These are phyloP conservation scores for Yamadazyma friedrichii DNA, from an alignment of 1,139 yeast species.

Conservation along the genomic window DNA sequence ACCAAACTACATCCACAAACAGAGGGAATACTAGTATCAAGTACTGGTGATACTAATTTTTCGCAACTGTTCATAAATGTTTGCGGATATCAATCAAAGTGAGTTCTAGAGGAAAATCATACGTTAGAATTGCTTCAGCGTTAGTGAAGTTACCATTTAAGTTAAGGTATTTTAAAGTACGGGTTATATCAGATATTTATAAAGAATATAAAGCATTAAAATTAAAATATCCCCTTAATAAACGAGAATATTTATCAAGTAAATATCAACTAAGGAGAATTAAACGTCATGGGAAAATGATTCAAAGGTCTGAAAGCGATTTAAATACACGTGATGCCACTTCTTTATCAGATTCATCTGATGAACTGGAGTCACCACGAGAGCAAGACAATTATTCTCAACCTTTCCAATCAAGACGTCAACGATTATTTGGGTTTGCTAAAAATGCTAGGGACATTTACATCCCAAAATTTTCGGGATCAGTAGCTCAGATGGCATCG, in stretches of 20 bases:
- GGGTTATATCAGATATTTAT: constrained; percentile 17
- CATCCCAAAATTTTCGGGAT: constrained; percentile 50
- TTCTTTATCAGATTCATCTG: background rate
- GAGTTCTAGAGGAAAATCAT: constrained; percentile 6
- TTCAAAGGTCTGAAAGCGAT: constrained; percentile 1
- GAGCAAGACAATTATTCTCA: too few species aligned
- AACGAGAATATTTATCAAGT: constrained; percentile 11
- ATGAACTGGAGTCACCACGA: constrained; percentile 1
- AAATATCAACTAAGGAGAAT: constrained; percentile 14
- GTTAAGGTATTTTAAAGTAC: constrained; percentile 11
- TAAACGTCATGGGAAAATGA: constrained; percentile 18
- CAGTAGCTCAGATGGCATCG: constrained; percentile 48
- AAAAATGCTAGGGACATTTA: constrained; percentile 58
- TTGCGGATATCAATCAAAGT: constrained; percentile 5
- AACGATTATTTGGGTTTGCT: constrained; percentile 46
- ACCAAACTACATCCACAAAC: too few species aligned
- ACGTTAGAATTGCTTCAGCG: constrained; percentile 5
- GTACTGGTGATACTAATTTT: background rate
- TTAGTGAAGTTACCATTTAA: constrained; percentile 12
- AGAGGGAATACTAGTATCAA: background rate
- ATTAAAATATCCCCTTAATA: constrained; percentile 15
- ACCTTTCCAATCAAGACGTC: constrained; percentile 25
- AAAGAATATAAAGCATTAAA: constrained; percentile 27
- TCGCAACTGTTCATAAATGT: background rate
- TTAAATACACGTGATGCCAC: background rate